Evolutionary conservation across 2,329 filamentous ascomycete genomes (phyloP), one percentile per base, ranked within the genome.

Genomic region (Alternaria arbusti): DNA sequence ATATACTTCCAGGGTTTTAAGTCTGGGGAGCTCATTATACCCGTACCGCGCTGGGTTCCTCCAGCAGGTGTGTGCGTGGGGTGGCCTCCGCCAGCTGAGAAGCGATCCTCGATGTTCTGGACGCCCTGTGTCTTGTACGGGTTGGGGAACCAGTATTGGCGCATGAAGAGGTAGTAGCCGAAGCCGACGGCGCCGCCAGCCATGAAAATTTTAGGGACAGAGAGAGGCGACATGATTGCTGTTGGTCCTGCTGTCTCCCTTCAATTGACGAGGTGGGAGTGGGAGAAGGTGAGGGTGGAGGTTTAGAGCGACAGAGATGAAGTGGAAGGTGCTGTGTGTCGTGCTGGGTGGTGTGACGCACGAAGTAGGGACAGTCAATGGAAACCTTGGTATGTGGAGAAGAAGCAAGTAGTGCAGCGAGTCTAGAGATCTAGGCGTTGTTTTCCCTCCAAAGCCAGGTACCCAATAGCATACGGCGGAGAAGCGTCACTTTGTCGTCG

Each of bases 111-210:
- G 45, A 80, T 74, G 60, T 78, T 78, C 66, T 77, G 66, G n/a
- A 74, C 63, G 32, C 65, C 77, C 44, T 70, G 68, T 25, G 78
- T 80, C 70, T 78, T 78, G 70, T 78, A 78, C 11, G 77, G 74
- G 64, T 79, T 77, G 57, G 76, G 75, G 72, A 77, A 79, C 78
- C 77, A 79, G 68, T 79, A 77, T 56, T 73, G 73, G 60, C 77
- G 72, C 74, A 78, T 78, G 64, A 73, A 71, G 55, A 78, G 68
- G 69, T 79, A 76, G 70, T 79, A 79, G 54, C 67, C 68, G 64
- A 79, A 75, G 61, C 78, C 77, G 15, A 76, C 71, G 55, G 71
- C 73, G 30, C 63, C 77, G 54, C 77, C 77, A 46, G 77, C 77
- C 72, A 78, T 74, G 67, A 79, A 78, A 58, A 79, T 74, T 65